These are phyloP conservation scores for Oryza australiensis DNA, from an alignment of 176 grass and related monocot genomes.

Conservation along the genomic window DNA sequence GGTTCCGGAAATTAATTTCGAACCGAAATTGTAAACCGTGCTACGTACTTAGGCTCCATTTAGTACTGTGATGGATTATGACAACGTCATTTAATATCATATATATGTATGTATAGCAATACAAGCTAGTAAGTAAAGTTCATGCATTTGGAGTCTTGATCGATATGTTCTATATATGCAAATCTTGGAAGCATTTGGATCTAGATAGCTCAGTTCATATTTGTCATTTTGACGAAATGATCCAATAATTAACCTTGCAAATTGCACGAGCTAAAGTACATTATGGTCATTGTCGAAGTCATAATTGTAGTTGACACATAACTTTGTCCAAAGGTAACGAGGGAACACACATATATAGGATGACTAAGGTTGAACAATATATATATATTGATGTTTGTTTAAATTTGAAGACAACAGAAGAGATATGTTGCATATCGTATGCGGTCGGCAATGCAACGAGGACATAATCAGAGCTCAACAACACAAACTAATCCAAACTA, in stretches of 20 bases:
- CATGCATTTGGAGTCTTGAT: neutral
- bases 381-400: neutral
- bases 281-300: neutral
- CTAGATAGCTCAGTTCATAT: neutral
- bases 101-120: neutral
- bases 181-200: neutral
- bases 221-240: neutral
- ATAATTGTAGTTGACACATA: neutral
- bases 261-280: neutral
- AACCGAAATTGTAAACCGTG: too few species aligned
- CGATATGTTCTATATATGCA: neutral
- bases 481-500: too few species aligned
- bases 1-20: too few species aligned
- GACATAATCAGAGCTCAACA: too few species aligned
- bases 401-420: neutral
- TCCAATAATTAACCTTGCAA: neutral
- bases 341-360: neutral
- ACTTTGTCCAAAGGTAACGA: neutral
- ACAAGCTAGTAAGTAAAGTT: too few species aligned
- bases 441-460: too few species aligned
- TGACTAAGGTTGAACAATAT: neutral
- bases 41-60: too few species aligned
- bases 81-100: neutral
- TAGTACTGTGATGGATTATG: too few species aligned
- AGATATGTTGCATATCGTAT: too few species aligned